Base-by-base conservation (phyloP, 1,139 yeast genomes). In the Torulaspora globosa region DNA sequence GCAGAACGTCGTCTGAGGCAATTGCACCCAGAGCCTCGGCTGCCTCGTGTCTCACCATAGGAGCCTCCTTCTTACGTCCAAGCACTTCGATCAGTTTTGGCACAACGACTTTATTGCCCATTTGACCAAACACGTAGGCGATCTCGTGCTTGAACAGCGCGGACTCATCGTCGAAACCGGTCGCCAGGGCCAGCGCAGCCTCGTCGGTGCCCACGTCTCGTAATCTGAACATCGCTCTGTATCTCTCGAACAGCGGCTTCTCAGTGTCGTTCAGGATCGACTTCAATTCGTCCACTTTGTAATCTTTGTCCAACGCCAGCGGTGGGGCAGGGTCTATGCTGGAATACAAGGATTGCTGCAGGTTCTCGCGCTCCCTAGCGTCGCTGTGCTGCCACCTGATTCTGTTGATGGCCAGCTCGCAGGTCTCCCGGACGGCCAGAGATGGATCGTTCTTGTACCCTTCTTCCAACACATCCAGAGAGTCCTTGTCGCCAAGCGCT, bases 271-370 rank as follows among this genome's bases (percentile, higher is more conserved):
- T 88, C 62, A 94, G 75, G 50, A 86, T 75, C 19, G 61, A 64
- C 62, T 82, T 79, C 58, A 92, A 76, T 62, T 82, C 80, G 27
- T 75, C 81, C 37, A 92, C 74, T 63, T 76, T 71, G 52, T 69
- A 73, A 39, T 78, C 79, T 52, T 74, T 71, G 54, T 81, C 82
- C 37, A 77, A 66, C 16, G 94, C 83, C 65, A 92, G 71, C 9
- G 99, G 97, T 40, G 99, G 99, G 23, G 99, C 99, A 41, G 99
- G 99, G 64, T 94, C 99, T 54, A 92, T 84, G 29, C 96, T 86
- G 28, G 84, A 76, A 69, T 84, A 92, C 34, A 86, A 75, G 15
- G 96, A 86, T 58, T 78, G 70, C 65, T 84, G 92, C 57, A 92
- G 71, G 21, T 71, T 70, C 67, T 92, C 98, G 12, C 72, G 69